Conservation (phyloP, 1,139 yeast species). For the Candida gigantensis region DNA sequence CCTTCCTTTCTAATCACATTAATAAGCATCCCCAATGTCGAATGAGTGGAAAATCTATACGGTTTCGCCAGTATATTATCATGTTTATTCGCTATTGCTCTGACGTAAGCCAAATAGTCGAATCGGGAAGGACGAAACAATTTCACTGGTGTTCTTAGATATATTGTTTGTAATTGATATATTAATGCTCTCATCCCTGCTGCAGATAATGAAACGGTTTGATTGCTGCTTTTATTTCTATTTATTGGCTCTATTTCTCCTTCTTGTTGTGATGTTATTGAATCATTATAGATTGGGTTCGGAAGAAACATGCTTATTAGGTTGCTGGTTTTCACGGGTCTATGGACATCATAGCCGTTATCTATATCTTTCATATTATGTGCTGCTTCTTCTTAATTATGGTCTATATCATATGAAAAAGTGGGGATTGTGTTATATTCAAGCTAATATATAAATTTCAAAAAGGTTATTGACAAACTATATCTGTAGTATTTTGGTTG, state of each 20-base stretch:
- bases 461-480: too few species aligned
- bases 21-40: slow-evolving; percentile 70
- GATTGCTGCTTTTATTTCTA: slow-evolving; percentile 26
- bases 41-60: slow-evolving; percentile 70
- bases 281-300: slow-evolving; percentile 4
- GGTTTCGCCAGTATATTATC: slow-evolving; percentile 57
- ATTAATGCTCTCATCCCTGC: slow-evolving; percentile 83
- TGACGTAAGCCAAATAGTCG: slow-evolving; percentile 70
- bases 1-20: slow-evolving; percentile 77
- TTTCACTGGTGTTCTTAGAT: slow-evolving; percentile 81
- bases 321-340: too few species aligned
- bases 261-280: neutral
- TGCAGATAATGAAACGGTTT: slow-evolving; percentile 53
- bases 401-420: too few species aligned
- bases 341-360: too few species aligned
- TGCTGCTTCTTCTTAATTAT: too few species aligned
- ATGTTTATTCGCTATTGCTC: slow-evolving; percentile 51
- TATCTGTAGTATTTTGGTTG: too few species aligned
- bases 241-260: neutral
- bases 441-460: too few species aligned
- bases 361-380: too few species aligned
- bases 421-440: too few species aligned
- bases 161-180: slow-evolving; percentile 77
- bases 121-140: slow-evolving; percentile 87
- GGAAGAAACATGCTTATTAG: neutral